A percentile compares a stretch with the other conserved stretches of the same genome.
These are phyloP conservation scores for Hura crepitans DNA, from an alignment of 441 rosid species.

Conservation along the genomic window DNA sequence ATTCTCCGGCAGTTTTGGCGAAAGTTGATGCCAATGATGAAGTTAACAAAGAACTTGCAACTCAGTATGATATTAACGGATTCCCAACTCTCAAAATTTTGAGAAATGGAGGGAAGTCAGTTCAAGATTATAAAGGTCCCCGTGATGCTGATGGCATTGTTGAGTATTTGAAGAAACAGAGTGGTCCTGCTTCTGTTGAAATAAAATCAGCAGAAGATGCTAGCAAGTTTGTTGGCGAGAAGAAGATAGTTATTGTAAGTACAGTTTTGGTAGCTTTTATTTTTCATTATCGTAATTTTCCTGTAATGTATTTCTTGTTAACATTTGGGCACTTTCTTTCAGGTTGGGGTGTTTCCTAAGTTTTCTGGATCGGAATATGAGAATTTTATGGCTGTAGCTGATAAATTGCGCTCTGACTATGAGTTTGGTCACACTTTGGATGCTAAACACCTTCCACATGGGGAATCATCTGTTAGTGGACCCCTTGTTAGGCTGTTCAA, in stretches of 20 bases:
- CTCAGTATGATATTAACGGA: slow-evolving; percentile 52
- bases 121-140: slow-evolving; percentile 87
- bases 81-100: slow-evolving; percentile 85
- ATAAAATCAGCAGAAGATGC: slow-evolving; percentile 70
- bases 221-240: slow-evolving; percentile 47
- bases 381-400: slow-evolving; percentile 59
- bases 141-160: slow-evolving; percentile 94
- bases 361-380: slow-evolving; percentile 84
- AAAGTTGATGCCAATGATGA: slow-evolving; percentile 90
- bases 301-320: background rate
- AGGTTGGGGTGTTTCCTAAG: slow-evolving; percentile 92
- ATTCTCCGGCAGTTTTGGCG: slow-evolving; percentile 64
- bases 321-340: slow-evolving; percentile 18
- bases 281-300: background rate
- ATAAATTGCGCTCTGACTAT: slow-evolving; percentile 80
- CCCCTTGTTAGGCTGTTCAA: slow-evolving; percentile 87
- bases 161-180: slow-evolving; percentile 70
- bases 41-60: slow-evolving; percentile 62
- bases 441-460: slow-evolving; percentile 85
- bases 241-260: slow-evolving; percentile 69
- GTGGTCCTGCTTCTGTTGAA: slow-evolving; percentile 89
- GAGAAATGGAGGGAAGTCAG: slow-evolving; percentile 71
- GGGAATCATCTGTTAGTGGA: slow-evolving; percentile 73
- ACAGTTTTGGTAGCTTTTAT: background rate
- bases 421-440: slow-evolving; percentile 81